Conservation (phyloP, 352 stramenopile species). For the Thalassiosira mediterranea region DNA sequence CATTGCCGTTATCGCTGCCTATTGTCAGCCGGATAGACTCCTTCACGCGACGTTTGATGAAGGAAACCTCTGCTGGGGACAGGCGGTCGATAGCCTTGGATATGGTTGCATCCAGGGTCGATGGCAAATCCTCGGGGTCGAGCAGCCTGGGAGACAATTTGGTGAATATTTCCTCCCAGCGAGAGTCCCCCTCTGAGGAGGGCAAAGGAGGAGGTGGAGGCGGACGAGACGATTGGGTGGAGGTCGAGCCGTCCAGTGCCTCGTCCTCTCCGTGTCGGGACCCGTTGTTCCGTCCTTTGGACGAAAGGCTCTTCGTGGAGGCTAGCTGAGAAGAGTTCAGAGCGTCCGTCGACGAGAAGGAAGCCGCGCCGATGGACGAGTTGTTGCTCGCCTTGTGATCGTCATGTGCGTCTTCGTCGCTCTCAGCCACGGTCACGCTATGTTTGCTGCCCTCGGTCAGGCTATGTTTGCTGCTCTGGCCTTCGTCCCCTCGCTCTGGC, state of each 20-base stretch:
- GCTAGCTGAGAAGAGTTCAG: not conserved
- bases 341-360: not conserved
- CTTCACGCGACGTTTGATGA: constrained; percentile 66
- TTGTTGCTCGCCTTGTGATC: not conserved
- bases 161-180: constrained; percentile 55
- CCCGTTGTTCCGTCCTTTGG: not conserved
- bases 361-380: not conserved
- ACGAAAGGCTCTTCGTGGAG: not conserved
- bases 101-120: constrained; percentile 58
- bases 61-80: constrained; percentile 59
- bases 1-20: not conserved
- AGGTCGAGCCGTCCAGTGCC: not conserved
- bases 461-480: not conserved
- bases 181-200: constrained; percentile 3
- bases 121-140: constrained; percentile 73
- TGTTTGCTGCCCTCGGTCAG: not conserved
- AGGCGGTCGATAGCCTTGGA: constrained; percentile 58
- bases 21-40: constrained; percentile 23
- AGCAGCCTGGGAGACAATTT: constrained; percentile 51
- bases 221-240: not conserved
- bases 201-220: not conserved
- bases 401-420: too few species aligned
- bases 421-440: not conserved
- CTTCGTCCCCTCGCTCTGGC: too few species aligned
- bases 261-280: not conserved